Percentiles rank a stretch among this genome's conserved stretches.
phyloP scores from a whole-genome alignment of 2,329 filamentous ascomycete genomes.

The Diplodia intermedia region DNA sequence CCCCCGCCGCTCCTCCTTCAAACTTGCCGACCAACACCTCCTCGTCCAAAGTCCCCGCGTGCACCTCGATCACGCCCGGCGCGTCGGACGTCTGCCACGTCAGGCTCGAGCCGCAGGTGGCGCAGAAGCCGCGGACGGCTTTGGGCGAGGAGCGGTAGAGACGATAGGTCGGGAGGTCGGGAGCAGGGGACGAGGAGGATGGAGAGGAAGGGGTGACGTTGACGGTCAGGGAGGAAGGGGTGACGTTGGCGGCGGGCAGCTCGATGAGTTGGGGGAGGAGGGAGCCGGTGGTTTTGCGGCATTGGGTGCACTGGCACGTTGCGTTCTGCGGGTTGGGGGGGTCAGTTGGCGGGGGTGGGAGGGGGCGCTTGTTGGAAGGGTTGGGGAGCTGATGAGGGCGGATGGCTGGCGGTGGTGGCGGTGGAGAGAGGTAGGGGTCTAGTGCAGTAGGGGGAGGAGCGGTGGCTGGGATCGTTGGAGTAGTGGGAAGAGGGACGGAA shows the following conservation, averaged over 20 bases:
- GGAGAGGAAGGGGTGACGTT: background rate
- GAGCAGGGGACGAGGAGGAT: background rate
- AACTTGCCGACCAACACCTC: constrained; percentile 39
- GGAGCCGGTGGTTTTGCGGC: constrained; percentile 40
- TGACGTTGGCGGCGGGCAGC: constrained; percentile 36
- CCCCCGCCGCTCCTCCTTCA: constrained; percentile 31
- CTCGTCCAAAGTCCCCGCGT: constrained; percentile 41
- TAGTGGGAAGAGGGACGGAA: background rate
- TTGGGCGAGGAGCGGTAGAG: constrained; percentile 36
- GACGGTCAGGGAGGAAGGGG: constrained; percentile 34
- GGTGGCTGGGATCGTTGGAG: no score
- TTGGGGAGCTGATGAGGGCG: background rate
- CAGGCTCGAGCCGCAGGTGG: constrained; percentile 38
- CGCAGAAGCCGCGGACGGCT: constrained; percentile 39
- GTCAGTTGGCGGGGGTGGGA: no score
- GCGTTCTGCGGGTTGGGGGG: constrained; percentile 36
- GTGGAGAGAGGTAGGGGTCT: no score
- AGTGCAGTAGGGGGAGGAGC: no score
- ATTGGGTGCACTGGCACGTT: constrained; percentile 43
- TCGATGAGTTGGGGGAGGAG: constrained; percentile 39
- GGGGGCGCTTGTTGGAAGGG: background rate
- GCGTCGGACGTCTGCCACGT: constrained; percentile 36
- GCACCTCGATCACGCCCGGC: constrained; percentile 37
- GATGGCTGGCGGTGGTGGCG: no score
- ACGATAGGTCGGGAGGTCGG: constrained; percentile 36